Percentiles rank a stretch among this genome's conserved stretches.
phyloP scores from a whole-genome alignment of 2,329 filamentous ascomycete genomes.

The Cadophora sp. region DNA sequence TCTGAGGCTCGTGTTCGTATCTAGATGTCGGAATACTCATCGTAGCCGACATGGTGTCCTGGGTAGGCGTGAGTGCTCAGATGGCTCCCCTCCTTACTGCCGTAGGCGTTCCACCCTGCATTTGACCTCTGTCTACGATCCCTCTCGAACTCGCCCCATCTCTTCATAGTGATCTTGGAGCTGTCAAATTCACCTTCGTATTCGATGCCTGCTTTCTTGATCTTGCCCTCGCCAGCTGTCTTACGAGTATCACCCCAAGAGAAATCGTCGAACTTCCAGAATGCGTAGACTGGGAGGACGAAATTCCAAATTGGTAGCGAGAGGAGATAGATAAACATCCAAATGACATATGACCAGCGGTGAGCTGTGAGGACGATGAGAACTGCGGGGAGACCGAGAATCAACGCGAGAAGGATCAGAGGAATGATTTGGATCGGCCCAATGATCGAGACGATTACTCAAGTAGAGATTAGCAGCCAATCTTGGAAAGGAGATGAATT shows the following conservation, averaged over 20 bases:
- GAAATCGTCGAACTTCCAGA: constrained; percentile 99
- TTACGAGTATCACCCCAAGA: constrained; percentile 98
- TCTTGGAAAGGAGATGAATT: neutral
- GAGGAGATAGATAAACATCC: constrained; percentile 96
- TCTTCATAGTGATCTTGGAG: constrained; percentile 99
- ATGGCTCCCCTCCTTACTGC: constrained; percentile 21
- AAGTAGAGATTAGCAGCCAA: constrained; percentile 27
- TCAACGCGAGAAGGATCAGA: constrained; percentile 84
- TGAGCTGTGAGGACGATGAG: constrained; percentile 94
- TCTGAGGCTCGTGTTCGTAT: neutral
- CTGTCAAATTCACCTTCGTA: constrained; percentile 97
- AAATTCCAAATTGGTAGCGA: constrained; percentile 99
- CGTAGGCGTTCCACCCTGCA: constrained; percentile 6
- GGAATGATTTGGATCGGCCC: constrained; percentile 85
- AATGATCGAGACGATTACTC: constrained; percentile 87
- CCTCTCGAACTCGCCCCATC: constrained; percentile 96
- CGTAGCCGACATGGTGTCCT: constrained; percentile 18
- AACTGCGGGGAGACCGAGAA: constrained; percentile 90
- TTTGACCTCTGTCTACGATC: constrained; percentile 52
- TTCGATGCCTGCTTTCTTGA: constrained; percentile 84
- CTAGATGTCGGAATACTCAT: constrained; percentile 25
- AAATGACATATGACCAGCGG: constrained; percentile 87
- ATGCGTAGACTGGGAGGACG: constrained; percentile 89
- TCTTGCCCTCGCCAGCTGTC: constrained; percentile 82
- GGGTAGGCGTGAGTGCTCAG: constrained; percentile 12